These are phyloP conservation scores for Yarrowia sp. DNA, from an alignment of 805 yeast species.

Conservation along the genomic window DNA sequence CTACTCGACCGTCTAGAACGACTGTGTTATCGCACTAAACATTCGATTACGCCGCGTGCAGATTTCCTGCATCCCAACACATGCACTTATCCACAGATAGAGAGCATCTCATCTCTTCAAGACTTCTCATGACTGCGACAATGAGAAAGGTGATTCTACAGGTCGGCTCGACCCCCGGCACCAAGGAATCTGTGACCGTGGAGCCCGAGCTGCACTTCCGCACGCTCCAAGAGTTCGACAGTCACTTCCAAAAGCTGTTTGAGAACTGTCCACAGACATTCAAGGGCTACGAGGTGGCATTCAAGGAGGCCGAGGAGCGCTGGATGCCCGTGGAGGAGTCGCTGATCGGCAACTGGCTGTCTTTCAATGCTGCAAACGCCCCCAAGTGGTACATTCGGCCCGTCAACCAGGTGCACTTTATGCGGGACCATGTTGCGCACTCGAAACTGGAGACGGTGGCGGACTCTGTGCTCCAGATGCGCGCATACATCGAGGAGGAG, in stretches of 20 bases:
- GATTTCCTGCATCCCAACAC: background rate
- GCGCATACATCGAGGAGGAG: conserved; percentile 1
- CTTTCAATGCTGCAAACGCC: background rate
- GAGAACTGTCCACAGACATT: background rate
- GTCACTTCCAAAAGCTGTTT: background rate
- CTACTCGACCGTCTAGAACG: no score
- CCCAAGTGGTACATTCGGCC: conserved; percentile 1
- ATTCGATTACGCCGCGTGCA: no score
- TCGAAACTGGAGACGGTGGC: conserved; percentile 4
- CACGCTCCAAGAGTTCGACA: background rate
- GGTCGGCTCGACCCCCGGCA: background rate
- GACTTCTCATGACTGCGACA: background rate
- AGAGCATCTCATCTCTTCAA: no score
- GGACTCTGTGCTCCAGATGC: background rate
- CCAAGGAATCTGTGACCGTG: background rate
- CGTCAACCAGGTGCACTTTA: background rate
- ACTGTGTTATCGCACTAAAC: no score
- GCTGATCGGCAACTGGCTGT: background rate
- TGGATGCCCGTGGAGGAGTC: conserved; percentile 4
- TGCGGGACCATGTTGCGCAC: conserved; percentile 1
- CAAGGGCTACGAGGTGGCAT: background rate
- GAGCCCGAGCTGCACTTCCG: background rate
- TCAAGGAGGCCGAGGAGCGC: background rate
- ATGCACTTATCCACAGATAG: background rate
- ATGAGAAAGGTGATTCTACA: background rate